Evolutionary conservation across 2,329 filamentous ascomycete species (phyloP).

Genomic region (Colletotrichum gigasporum): DNA sequence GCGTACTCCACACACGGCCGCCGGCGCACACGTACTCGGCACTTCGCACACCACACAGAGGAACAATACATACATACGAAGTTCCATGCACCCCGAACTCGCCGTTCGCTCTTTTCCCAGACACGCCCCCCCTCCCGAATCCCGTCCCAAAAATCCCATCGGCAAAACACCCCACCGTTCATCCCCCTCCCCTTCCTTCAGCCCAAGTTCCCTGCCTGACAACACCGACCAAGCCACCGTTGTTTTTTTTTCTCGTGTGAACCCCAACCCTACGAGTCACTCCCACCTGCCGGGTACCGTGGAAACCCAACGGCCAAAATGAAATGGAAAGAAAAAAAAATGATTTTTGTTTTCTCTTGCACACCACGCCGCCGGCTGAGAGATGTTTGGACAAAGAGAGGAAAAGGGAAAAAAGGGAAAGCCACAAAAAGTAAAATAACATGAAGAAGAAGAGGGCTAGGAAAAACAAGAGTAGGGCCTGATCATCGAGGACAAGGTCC

Average conservation of each 20-base stretch:
- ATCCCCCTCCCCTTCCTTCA: not conserved
- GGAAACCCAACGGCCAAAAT: constrained; percentile 17
- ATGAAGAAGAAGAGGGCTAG: constrained; percentile 33
- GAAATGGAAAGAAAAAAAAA: not conserved
- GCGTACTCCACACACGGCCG: too few relatives aligned
- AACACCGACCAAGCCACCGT: too few relatives aligned
- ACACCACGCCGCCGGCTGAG: constrained; percentile 1
- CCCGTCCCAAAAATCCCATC: not conserved
- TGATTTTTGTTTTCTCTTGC: not conserved
- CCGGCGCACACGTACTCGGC: too few relatives aligned
- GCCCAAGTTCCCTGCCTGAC: too few relatives aligned
- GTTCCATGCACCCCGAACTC: not conserved
- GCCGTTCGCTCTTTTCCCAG: too few relatives aligned
- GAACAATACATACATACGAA: constrained; percentile 14
- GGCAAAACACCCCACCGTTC: not conserved
- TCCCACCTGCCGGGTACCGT: constrained; percentile 26
- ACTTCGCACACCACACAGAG: not conserved
- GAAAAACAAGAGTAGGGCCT: constrained; percentile 27
- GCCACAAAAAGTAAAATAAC: constrained; percentile 23
- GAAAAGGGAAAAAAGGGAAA: not conserved
- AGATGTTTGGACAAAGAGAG: constrained; percentile 1
- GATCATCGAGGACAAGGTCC: too few relatives aligned
- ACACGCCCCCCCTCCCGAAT: not conserved
- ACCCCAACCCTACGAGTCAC: too few relatives aligned
- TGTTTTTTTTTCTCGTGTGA: too few relatives aligned